Conservation (phyloP, 768 basidiomycete species). For the Russula dissimulans region DNA sequence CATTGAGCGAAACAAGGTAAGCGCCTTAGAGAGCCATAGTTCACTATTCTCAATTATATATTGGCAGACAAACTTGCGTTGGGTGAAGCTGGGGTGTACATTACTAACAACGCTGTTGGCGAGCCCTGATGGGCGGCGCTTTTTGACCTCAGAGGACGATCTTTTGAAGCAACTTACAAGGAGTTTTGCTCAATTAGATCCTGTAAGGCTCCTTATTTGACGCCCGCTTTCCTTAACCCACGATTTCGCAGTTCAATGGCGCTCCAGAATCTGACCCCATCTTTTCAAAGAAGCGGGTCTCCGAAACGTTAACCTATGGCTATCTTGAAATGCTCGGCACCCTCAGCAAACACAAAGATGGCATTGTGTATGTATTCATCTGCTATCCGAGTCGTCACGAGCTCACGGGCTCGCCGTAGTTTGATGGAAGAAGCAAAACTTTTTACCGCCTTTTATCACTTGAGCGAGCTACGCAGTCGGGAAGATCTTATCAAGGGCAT, state of each 20-base stretch:
- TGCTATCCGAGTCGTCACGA: neutral
- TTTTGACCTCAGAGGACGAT: conserved; percentile 74
- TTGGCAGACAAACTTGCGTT: conserved; percentile 62
- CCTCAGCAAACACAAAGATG: conserved; percentile 80
- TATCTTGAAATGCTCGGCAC: conserved; percentile 95
- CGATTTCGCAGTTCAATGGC: conserved; percentile 50
- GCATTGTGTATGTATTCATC: conserved; percentile 54
- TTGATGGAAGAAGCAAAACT: conserved; percentile 85
- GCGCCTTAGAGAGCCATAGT: neutral
- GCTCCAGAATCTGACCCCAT: conserved; percentile 66
- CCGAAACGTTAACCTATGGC: conserved; percentile 77
- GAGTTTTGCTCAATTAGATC: conserved; percentile 87
- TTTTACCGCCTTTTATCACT: conserved; percentile 92
- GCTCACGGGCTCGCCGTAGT: conserved; percentile 31
- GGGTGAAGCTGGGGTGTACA: conserved; percentile 79
- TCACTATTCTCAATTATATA: neutral
- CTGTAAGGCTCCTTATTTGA: conserved; percentile 41
- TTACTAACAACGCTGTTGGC: conserved; percentile 76
- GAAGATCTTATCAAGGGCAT: conserved; percentile 90
- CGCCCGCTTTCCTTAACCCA: neutral
- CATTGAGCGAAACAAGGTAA: conserved; percentile 58
- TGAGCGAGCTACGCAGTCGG: conserved; percentile 82
- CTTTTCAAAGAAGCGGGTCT: conserved; percentile 76
- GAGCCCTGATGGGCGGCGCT: conserved; percentile 75
- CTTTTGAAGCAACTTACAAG: conserved; percentile 76